Base-by-base conservation (phyloP, 495 filamentous ascomycete species). In the Clohesyomyces aquaticus region DNA sequence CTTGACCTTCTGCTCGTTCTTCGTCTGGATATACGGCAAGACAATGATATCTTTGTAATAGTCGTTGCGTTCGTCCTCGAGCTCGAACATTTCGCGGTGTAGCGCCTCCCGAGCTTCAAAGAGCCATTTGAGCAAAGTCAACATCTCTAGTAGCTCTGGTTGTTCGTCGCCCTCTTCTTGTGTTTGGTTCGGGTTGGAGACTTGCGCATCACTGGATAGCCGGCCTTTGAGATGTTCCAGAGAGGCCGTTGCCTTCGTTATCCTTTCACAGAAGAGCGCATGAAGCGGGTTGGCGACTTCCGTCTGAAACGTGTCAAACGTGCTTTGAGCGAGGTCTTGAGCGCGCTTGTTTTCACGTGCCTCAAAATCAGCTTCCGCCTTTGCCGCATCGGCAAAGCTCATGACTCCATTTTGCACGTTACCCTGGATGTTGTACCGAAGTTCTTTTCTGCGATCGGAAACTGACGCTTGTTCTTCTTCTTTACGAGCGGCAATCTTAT, bases 81-180 rank as follows among this genome's bases (percentile, higher is more conserved):
- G 78, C 38, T 94, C 89, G 71, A 89, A 93, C n/a, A 90, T 77
- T 65, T 91, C 88, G 4, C 87, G 84, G 72, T 97, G 88, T 4
- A 98, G 83, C 55, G 85, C 81, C 74, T 98, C 95, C 4, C 93
- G 87, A 4, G 89, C 89, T 70, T 98, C 94, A 69, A 96, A 98
- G 26, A 98, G 87, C 94, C 94, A 98, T 71, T 98, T 98, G 10
- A 98, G 80, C 25, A 96, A 85, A 0, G 94, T 98, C 3, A 98
- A 81, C 65, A 94, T 94, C 75, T 98, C 94, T 1, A 97, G 80
- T 0, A 98, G 80, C 76, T 98, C 95, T 0, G 94, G 92, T 71
- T 93, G 89, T 72, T 96, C 93, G 69, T 97, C 93, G 56, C 93
- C 93, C 74, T 96, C 93, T 74, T 96, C 91, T 68, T 96, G 93